Base-by-base conservation (phyloP, 108 stramenopile genomes). In the Nitzschia inconspicua region DNA sequence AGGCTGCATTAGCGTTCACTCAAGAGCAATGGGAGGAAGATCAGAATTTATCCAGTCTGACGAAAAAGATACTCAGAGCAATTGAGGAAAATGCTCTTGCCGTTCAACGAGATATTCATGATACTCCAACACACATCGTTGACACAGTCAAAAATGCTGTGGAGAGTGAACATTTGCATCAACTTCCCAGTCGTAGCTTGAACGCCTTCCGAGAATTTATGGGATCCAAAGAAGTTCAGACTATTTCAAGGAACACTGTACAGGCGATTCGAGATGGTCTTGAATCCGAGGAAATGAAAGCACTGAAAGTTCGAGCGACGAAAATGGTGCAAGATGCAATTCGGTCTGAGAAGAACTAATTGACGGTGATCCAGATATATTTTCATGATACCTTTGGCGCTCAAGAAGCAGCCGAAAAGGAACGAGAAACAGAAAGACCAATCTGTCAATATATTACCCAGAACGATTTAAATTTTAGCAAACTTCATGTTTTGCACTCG, bases 191-290 rank as follows among this genome's bases (percentile, higher is more conserved):
- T 0, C 60, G 60, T 16, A 31, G 31, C 46, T 47, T 60, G 11
- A 30, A 44, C 22, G 60, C 60, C n/a, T 42, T 60, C 46, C 4
- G 5, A 0, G 46, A 31, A 42, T 60, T 60, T 32, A 13, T 60
- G 46, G 46, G 32, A 0, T 60, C 60, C 31, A 46, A 60, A 1
- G 60, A 60, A 47, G 60, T 60, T 18, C 30, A 60, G 46, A n/a
- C 28, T 0, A 46, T 46, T 19, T 43, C 40, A 19, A 34, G 42
- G 1, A 20, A 25, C 10, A 31, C 35, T 0, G 42, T 44, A 11
- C 30, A 60, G 18, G 41, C 60, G 3, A 35, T 60, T 28, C 10
- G 47, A 13, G 44, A 44, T 22, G 44, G 44, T 10, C 16, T 56
- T 34, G 24, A 52, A 28, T 52, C 50, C 25, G 50, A 52, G 0